Percentiles rank a stretch among this genome's conserved stretches.
phyloP scores from a whole-genome alignment of 495 filamentous ascomycete species.

The Barbatosphaeria neglecta region DNA sequence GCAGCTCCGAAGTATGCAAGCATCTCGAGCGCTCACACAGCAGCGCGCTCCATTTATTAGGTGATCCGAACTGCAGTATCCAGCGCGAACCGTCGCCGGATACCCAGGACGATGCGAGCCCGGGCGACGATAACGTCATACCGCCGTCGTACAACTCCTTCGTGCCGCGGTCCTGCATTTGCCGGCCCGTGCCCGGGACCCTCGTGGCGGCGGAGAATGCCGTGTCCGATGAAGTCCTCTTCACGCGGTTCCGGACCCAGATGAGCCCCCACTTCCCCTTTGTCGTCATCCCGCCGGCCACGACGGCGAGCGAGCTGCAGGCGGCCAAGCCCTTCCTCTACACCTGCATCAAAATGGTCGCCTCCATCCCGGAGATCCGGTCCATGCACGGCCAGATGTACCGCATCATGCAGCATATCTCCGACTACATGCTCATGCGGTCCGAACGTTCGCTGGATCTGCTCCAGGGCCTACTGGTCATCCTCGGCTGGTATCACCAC shows the following conservation, averaged over 20 bases:
- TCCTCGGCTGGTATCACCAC: slow-evolving; percentile 28
- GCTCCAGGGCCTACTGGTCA: slow-evolving; percentile 30
- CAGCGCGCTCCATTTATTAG: neutral
- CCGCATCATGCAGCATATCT: slow-evolving; percentile 23
- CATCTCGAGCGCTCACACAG: neutral
- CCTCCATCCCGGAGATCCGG: slow-evolving; percentile 21
- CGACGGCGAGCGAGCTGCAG: slow-evolving; percentile 6
- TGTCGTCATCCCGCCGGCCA: slow-evolving; percentile 14
- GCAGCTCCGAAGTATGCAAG: too few relatives aligned
- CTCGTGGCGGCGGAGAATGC: slow-evolving; percentile 4
- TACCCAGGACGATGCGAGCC: neutral
- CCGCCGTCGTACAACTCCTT: slow-evolving; percentile 13
- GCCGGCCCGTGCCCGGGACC: slow-evolving; percentile 8
- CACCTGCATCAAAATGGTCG: slow-evolving; percentile 17
- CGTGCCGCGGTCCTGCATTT: slow-evolving; percentile 16
- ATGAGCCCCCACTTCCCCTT: slow-evolving; percentile 20
- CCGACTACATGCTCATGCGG: slow-evolving; percentile 28
- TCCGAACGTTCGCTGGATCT: slow-evolving; percentile 32
- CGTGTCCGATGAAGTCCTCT: slow-evolving; percentile 16
- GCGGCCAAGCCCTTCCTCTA: slow-evolving; percentile 17
- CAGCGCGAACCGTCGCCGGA: neutral
- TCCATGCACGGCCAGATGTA: slow-evolving; percentile 21
- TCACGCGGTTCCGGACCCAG: slow-evolving; percentile 14
- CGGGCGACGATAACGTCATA: slow-evolving; percentile 1
- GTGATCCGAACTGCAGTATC: neutral